Percentiles rank a stretch among this genome's conserved stretches.
These are phyloP conservation scores for Phytophthora lateralis DNA, from an alignment of 352 stramenopile genomes.

Conservation along the genomic window DNA sequence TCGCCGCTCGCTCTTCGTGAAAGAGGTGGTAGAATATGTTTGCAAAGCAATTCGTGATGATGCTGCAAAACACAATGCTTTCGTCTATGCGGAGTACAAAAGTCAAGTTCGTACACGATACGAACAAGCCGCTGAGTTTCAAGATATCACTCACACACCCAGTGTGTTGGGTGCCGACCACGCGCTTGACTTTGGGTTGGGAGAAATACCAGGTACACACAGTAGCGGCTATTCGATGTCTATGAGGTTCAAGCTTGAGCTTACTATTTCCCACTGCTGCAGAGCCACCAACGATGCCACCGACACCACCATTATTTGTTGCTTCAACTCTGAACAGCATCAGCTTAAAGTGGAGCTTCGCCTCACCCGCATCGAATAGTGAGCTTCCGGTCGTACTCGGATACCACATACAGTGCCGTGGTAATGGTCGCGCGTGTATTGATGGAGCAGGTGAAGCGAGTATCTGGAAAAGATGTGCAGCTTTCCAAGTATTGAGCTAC, in stretches of 20 bases:
- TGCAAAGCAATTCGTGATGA: slow-evolving; percentile 39
- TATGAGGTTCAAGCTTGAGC: neutral
- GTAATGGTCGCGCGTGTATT: slow-evolving; percentile 45
- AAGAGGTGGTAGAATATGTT: slow-evolving; percentile 53
- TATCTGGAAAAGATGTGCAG: slow-evolving; percentile 56
- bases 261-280: neutral
- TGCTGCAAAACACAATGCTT: slow-evolving; percentile 45
- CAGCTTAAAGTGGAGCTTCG: slow-evolving; percentile 45
- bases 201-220: slow-evolving; percentile 40
- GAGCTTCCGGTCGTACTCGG: slow-evolving; percentile 59
- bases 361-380: slow-evolving; percentile 1
- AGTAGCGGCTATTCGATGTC: neutral
- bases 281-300: slow-evolving; percentile 42
- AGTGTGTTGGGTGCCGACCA: slow-evolving; percentile 35
- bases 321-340: slow-evolving; percentile 54
- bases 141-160: slow-evolving; percentile 63
- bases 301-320: slow-evolving; percentile 37
- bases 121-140: slow-evolving; percentile 56
- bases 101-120: slow-evolving; percentile 68
- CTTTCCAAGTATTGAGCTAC: slow-evolving; percentile 59
- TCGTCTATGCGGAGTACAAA: slow-evolving; percentile 51
- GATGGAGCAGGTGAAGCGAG: slow-evolving; percentile 26
- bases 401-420: slow-evolving; percentile 64
- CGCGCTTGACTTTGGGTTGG: slow-evolving; percentile 48
- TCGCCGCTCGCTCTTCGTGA: slow-evolving; percentile 24